Conservation (phyloP, 176 grass and related monocot species). For the Carex scoparia region DNA sequence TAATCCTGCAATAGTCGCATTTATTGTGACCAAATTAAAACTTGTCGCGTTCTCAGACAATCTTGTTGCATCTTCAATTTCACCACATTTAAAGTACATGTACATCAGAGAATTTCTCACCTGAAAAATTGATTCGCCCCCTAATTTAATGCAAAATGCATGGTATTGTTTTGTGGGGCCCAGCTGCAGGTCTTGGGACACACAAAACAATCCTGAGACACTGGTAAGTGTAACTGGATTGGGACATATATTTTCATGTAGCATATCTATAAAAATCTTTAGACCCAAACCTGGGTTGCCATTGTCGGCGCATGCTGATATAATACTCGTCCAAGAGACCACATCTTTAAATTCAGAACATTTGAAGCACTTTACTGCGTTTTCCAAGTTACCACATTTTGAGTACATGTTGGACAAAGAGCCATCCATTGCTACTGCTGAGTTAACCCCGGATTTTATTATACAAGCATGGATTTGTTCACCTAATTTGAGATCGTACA, state of each 20-base stretch:
- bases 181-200: constrained; percentile 46
- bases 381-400: constrained; percentile 49
- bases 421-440: constrained; percentile 49
- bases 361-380: constrained; percentile 39
- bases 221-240: constrained; percentile 74
- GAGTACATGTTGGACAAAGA: constrained; percentile 61
- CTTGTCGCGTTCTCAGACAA: constrained; percentile 55
- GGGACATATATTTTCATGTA: constrained; percentile 45
- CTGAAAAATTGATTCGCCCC: constrained; percentile 41
- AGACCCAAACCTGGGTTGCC: constrained; percentile 52
- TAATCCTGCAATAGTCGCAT: constrained; percentile 66
- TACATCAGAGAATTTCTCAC: constrained; percentile 73
- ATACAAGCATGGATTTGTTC: constrained; percentile 27
- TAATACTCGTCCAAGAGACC: constrained; percentile 67
- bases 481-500: constrained; percentile 7
- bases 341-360: constrained; percentile 62
- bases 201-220: constrained; percentile 55
- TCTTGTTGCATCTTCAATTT: constrained; percentile 50
- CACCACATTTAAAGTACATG: constrained; percentile 60
- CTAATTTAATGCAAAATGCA: constrained; percentile 64
- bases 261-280: constrained; percentile 56
- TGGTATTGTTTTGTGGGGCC: constrained; percentile 60
- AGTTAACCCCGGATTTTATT: constrained; percentile 45
- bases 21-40: constrained; percentile 63
- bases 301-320: constrained; percentile 65